These are phyloP conservation scores for Neurospora sp. DNA, from an alignment of 495 filamentous ascomycete genomes.

Conservation along the genomic window DNA sequence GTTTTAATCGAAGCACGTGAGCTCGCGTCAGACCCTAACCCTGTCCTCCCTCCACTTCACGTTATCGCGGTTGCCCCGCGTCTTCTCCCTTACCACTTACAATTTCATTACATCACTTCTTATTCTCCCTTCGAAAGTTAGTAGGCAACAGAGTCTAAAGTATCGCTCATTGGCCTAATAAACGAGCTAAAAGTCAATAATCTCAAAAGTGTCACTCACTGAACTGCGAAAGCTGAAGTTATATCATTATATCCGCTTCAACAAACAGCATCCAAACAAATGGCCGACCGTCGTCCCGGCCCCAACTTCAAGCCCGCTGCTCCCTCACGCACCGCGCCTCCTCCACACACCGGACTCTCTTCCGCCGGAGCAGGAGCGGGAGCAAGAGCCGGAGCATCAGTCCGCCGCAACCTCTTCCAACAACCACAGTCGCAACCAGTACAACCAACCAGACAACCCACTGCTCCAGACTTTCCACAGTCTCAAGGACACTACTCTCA, in stretches of 20 bases:
- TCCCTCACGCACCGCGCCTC: neutral
- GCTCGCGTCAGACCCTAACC: slow-evolving; percentile 10
- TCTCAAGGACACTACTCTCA: neutral
- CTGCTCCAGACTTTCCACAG: neutral
- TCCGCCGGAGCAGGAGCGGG: neutral
- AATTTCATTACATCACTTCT: neutral
- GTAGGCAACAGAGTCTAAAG: neutral
- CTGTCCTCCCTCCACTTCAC: neutral
- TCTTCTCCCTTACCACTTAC: neutral
- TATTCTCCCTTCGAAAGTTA: neutral
- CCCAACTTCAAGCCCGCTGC: slow-evolving; percentile 1
- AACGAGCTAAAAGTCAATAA: neutral
- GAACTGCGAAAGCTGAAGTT: neutral
- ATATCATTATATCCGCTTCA: neutral
- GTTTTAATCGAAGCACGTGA: slow-evolving; percentile 6
- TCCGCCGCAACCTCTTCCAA: slow-evolving; percentile 69
- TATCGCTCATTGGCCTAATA: neutral
- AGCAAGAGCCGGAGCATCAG: slow-evolving; percentile 5
- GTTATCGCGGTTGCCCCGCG: neutral
- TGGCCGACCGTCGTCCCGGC: slow-evolving; percentile 8
- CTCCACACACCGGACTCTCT: neutral
- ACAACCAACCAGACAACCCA: neutral
- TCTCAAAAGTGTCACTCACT: neutral
- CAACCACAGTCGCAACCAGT: neutral
- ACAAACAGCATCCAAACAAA: neutral